These are phyloP conservation scores for Erysimum pusillum DNA, from an alignment of 441 rosid species.

Conservation along the genomic window DNA sequence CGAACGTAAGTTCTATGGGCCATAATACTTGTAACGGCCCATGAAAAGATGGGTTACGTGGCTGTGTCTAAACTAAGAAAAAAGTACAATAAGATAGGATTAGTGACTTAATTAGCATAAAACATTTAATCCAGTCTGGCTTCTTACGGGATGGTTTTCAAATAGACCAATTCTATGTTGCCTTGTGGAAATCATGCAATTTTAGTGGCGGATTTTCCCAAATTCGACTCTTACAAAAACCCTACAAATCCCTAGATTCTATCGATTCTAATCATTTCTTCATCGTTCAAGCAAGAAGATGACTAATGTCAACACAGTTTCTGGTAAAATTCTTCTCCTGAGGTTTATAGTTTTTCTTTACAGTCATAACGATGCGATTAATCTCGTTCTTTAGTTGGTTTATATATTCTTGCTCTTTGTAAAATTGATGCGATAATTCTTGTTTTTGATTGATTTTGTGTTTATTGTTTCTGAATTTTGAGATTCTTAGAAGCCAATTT, in stretches of 20 bases:
- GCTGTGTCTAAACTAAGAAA: neutral
- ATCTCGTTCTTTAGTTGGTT: neutral
- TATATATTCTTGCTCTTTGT: neutral
- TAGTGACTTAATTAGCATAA: constrained; percentile 26
- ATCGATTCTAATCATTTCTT: constrained; percentile 4
- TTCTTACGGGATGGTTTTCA: neutral
- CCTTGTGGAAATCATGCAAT: constrained; percentile 12
- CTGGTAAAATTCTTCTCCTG: constrained; percentile 25
- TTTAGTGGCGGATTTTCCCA: constrained; percentile 17
- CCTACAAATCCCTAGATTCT: neutral
- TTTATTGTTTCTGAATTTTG: neutral
- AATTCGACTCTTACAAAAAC: constrained; percentile 2
- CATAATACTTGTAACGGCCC: neutral
- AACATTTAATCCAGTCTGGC: constrained; percentile 36
- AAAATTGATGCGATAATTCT: neutral
- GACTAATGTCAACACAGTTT: constrained; percentile 35
- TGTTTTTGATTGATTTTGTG: neutral
- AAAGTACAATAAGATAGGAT: neutral
- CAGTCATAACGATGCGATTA: neutral
- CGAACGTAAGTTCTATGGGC: neutral
- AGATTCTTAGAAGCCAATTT: neutral
- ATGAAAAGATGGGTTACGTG: neutral
- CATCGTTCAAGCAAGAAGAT: constrained; percentile 31
- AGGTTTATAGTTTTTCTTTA: neutral
- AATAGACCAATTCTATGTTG: constrained; percentile 29